Conservation (phyloP, 1,284 basidiomycete genomes). For the Irpex rosettiformis region DNA sequence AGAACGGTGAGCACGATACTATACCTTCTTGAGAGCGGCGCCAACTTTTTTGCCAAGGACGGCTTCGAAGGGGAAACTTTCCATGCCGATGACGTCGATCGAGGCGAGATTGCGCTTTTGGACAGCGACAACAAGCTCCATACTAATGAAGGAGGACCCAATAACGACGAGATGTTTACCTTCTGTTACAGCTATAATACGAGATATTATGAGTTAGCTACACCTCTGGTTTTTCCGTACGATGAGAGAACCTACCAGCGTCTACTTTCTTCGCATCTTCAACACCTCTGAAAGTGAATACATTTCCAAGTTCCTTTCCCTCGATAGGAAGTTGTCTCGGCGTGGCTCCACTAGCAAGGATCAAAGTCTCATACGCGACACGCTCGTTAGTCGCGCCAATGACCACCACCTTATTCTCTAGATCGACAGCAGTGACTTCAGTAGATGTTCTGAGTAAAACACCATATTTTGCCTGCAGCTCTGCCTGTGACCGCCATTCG, state of each 20-base stretch:
- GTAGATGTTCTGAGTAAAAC: constrained; percentile 71
- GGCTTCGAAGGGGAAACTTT: constrained; percentile 77
- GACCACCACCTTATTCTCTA: constrained; percentile 56
- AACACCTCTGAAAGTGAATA: constrained; percentile 75
- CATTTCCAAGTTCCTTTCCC: constrained; percentile 74
- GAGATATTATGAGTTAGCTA: constrained; percentile 5
- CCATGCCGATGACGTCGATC: constrained; percentile 84
- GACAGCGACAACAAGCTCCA: constrained; percentile 84
- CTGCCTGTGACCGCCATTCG: constrained; percentile 69
- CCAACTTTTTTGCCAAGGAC: constrained; percentile 85
- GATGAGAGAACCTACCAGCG: constrained; percentile 39
- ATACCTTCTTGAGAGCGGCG: constrained; percentile 74
- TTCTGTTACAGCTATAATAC: constrained; percentile 37
- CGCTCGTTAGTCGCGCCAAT: constrained; percentile 55
- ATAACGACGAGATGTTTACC: constrained; percentile 83
- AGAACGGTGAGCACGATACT: constrained; percentile 7
- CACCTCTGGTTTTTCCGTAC: too few species aligned
- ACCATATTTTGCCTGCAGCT: constrained; percentile 79
- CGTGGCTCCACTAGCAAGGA: constrained; percentile 69
- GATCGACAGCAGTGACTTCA: constrained; percentile 71
- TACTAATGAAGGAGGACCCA: constrained; percentile 90
- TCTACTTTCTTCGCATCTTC: constrained; percentile 77
- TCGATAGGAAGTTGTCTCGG: constrained; percentile 77
- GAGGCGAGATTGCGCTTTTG: constrained; percentile 73
- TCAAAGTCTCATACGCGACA: constrained; percentile 68